Conservation (phyloP, 2,329 filamentous ascomycete genomes). For the Colletotrichum tabaci region DNA sequence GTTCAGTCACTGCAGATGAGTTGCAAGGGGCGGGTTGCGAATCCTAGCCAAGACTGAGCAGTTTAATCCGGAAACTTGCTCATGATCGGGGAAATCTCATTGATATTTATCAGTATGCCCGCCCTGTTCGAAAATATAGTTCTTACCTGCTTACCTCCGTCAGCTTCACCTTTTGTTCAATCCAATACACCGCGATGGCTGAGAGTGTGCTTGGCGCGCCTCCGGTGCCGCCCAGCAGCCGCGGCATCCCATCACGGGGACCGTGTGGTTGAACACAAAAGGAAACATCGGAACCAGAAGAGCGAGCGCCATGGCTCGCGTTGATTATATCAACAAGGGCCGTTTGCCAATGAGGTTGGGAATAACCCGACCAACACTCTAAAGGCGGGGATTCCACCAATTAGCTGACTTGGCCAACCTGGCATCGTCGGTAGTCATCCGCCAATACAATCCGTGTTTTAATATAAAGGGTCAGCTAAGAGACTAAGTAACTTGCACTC, state of each 20-base stretch:
- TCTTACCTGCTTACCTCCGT: background rate
- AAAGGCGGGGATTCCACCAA: slow-evolving; percentile 21
- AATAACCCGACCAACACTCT: slow-evolving; percentile 8
- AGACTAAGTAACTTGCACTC: background rate
- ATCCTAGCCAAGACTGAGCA: slow-evolving; percentile 2
- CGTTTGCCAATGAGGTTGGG: slow-evolving; percentile 8
- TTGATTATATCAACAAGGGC: background rate
- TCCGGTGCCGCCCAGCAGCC: slow-evolving; percentile 4
- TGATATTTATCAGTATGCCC: slow-evolving; percentile 1
- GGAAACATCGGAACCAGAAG: slow-evolving; percentile 37
- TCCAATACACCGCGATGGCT: background rate
- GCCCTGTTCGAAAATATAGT: background rate
- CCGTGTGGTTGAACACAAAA: slow-evolving; percentile 4
- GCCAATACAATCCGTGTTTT: background rate
- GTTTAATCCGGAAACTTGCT: slow-evolving; percentile 5
- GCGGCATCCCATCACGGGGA: slow-evolving; percentile 22
- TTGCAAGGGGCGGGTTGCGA: background rate
- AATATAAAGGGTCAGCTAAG: background rate
- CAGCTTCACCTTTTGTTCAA: slow-evolving; percentile 1
- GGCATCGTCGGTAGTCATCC: background rate
- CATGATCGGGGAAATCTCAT: background rate
- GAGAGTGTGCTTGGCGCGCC: slow-evolving; percentile 10
- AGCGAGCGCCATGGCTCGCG: slow-evolving; percentile 31
- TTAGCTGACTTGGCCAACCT: background rate
- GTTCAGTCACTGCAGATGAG: background rate